Evolutionary conservation across 371 early-diverging fungal species (phyloP).

Genomic region (Mortierella sp.): DNA sequence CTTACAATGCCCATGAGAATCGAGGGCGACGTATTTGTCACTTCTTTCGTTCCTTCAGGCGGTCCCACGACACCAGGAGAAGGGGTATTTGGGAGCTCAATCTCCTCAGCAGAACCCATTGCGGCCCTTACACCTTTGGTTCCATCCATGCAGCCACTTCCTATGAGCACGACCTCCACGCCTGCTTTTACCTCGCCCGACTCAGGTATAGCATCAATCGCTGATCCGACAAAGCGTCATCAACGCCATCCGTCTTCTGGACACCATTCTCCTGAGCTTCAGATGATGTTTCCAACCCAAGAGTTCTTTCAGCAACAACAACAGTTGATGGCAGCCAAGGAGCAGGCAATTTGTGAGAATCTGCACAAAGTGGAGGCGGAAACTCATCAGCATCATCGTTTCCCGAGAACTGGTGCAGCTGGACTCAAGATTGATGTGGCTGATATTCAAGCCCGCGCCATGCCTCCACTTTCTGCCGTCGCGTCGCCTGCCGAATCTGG

Average conservation of each 20-base stretch:
- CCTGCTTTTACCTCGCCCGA: slow-evolving; percentile 36
- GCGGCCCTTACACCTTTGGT: slow-evolving; percentile 38
- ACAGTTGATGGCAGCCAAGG: slow-evolving; percentile 40
- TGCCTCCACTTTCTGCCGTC: slow-evolving; percentile 23
- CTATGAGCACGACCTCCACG: slow-evolving; percentile 23
- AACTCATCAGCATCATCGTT: slow-evolving; percentile 47
- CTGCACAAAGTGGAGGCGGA: slow-evolving; percentile 30
- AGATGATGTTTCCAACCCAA: slow-evolving; percentile 39
- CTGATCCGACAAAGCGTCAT: slow-evolving; percentile 33
- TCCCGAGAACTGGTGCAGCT: slow-evolving; percentile 27
- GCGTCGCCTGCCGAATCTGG: slow-evolving; percentile 41
- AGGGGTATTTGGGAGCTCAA: slow-evolving; percentile 32
- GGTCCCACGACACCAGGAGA: slow-evolving; percentile 1
- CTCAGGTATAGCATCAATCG: neutral
- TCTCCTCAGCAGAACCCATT: slow-evolving; percentile 34
- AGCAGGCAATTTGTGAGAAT: slow-evolving; percentile 17
- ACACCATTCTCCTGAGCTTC: slow-evolving; percentile 39
- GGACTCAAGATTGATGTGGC: slow-evolving; percentile 47
- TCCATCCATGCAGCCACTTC: slow-evolving; percentile 45
- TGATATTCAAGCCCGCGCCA: slow-evolving; percentile 34
- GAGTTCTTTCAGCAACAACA: slow-evolving; percentile 45
- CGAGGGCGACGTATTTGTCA: no score
- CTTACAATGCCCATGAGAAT: no score
- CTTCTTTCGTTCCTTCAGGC: slow-evolving; percentile 14
- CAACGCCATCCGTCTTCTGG: slow-evolving; percentile 51